phyloP scores from a whole-genome alignment of 2,329 filamentous ascomycete species.

The Emmonsia crescens region DNA sequence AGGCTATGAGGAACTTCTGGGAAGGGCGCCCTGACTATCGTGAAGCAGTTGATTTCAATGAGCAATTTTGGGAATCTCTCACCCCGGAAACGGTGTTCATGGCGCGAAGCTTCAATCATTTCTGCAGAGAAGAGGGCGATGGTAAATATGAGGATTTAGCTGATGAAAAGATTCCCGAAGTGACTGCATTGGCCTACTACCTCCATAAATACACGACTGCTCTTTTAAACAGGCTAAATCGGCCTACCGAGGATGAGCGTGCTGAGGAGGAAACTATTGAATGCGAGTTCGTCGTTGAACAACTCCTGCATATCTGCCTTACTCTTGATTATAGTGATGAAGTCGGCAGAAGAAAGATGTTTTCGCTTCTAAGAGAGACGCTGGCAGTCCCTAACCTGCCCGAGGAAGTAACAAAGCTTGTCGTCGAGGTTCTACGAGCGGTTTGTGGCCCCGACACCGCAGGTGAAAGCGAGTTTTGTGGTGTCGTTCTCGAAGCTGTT shows the following conservation, averaged over 20 bases:
- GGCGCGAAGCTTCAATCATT: slow-evolving; percentile 86
- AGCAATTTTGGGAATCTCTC: slow-evolving; percentile 37
- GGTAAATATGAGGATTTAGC: slow-evolving; percentile 63
- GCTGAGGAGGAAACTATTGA: slow-evolving; percentile 74
- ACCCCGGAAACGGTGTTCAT: slow-evolving; percentile 81
- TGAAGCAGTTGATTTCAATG: slow-evolving; percentile 35
- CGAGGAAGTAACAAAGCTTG: slow-evolving; percentile 83
- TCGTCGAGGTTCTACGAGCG: slow-evolving; percentile 67
- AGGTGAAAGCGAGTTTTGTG: slow-evolving; percentile 41
- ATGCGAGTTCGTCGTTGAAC: slow-evolving; percentile 91
- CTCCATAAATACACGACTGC: slow-evolving; percentile 65
- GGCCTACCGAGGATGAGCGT: slow-evolving; percentile 46
- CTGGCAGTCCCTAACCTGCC: slow-evolving; percentile 78
- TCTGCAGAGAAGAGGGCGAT: slow-evolving; percentile 64
- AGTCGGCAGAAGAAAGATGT: slow-evolving; percentile 91
- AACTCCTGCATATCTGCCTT: slow-evolving; percentile 81
- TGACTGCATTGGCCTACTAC: slow-evolving; percentile 80
- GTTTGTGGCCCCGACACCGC: slow-evolving; percentile 57
- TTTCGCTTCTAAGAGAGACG: slow-evolving; percentile 73
- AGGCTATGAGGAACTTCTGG: slow-evolving; percentile 96
- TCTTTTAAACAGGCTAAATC: slow-evolving; percentile 32
- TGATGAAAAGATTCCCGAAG: slow-evolving; percentile 91
- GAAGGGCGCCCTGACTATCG: slow-evolving; percentile 61
- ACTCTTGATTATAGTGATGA: slow-evolving; percentile 97
- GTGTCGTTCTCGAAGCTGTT: slow-evolving; percentile 70